phyloP scores from a whole-genome alignment of 305 asterid species.

The Fraxinus ornus region DNA sequence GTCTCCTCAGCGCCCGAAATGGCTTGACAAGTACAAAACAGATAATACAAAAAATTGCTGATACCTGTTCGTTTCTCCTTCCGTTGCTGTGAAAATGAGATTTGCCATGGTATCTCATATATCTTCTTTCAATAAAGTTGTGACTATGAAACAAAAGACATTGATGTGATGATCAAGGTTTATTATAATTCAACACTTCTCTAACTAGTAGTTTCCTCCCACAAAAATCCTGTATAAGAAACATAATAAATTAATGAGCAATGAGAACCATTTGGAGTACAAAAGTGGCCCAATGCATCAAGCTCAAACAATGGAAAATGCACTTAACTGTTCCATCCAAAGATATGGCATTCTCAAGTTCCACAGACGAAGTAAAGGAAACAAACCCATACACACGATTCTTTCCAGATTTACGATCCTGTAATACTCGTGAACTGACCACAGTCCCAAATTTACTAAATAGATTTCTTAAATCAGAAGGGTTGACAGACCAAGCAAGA shows the following conservation, averaged over 20 bases:
- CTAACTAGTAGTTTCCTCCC: slow-evolving; percentile 16
- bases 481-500: slow-evolving; percentile 8
- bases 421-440: slow-evolving; percentile 12
- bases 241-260: background rate
- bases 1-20: background rate
- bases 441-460: slow-evolving; percentile 17
- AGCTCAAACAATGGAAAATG: background rate
- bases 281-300: background rate
- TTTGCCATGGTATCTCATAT: background rate
- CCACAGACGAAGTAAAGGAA: slow-evolving; percentile 1
- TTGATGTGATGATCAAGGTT: background rate
- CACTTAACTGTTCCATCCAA: slow-evolving; percentile 20
- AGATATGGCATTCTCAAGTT: slow-evolving; percentile 7
- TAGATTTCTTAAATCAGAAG: slow-evolving; percentile 2
- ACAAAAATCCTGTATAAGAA: background rate
- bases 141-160: background rate
- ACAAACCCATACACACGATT: slow-evolving; percentile 6
- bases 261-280: background rate
- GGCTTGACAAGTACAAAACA: background rate
- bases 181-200: background rate
- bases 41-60: background rate
- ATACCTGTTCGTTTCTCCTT: background rate
- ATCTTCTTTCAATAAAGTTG: background rate
- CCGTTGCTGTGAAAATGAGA: background rate
- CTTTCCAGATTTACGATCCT: slow-evolving; percentile 5